Percentiles rank a stretch among this genome's conserved stretches.
Evolutionary conservation across 2,329 filamentous ascomycete species (phyloP).

Genomic region (Aspergillus sp.): DNA sequence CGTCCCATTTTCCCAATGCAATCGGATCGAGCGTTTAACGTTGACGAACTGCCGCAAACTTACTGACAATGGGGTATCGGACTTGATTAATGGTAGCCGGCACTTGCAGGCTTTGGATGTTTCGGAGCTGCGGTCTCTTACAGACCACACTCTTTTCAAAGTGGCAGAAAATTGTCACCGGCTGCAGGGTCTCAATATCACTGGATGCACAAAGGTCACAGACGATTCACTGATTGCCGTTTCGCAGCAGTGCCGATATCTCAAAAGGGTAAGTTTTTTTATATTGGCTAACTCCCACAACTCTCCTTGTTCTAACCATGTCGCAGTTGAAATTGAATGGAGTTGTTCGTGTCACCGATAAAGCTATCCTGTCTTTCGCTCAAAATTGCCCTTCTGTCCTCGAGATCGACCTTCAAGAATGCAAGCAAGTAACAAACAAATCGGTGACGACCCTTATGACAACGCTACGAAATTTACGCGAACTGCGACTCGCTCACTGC

Average conservation of each 20-base stretch:
- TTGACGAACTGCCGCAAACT: slow-evolving; percentile 84
- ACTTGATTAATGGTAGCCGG: slow-evolving; percentile 74
- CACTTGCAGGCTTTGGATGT: slow-evolving; percentile 88
- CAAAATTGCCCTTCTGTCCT: slow-evolving; percentile 87
- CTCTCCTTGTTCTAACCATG: slow-evolving; percentile 15
- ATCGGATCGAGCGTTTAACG: slow-evolving; percentile 87
- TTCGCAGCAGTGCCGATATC: slow-evolving; percentile 76
- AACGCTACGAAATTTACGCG: slow-evolving; percentile 79
- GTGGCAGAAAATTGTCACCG: slow-evolving; percentile 80
- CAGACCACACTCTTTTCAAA: slow-evolving; percentile 73
- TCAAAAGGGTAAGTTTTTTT: slow-evolving; percentile 64
- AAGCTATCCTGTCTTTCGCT: slow-evolving; percentile 80
- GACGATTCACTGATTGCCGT: slow-evolving; percentile 81
- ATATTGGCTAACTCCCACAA: neutral
- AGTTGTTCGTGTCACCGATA: slow-evolving; percentile 79
- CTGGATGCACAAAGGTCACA: slow-evolving; percentile 78
- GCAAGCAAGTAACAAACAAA: slow-evolving; percentile 74
- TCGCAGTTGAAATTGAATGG: slow-evolving; percentile 87
- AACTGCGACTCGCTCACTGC: slow-evolving; percentile 84
- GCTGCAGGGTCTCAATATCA: slow-evolving; percentile 90
- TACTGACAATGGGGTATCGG: slow-evolving; percentile 78
- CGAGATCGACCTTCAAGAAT: slow-evolving; percentile 92
- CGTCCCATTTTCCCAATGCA: slow-evolving; percentile 76
- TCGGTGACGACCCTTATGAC: slow-evolving; percentile 79
- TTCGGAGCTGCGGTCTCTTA: slow-evolving; percentile 76